These are phyloP conservation scores for Teratosphaeria destructans DNA, from an alignment of 2,329 filamentous ascomycete genomes.

Conservation along the genomic window DNA sequence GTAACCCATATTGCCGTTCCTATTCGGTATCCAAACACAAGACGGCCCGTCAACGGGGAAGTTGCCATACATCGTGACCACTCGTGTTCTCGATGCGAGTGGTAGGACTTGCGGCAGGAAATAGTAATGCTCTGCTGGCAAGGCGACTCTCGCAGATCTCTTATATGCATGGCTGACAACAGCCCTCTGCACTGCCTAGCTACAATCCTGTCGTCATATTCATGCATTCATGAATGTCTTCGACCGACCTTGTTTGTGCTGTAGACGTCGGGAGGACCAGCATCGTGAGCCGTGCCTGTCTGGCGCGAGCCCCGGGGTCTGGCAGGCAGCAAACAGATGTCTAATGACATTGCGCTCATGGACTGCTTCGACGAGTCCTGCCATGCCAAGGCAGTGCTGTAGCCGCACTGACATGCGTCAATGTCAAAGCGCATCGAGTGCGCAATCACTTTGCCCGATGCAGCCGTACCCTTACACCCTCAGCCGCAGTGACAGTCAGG, in stretches of 20 bases:
- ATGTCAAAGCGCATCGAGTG: neutral
- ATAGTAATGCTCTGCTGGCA: neutral
- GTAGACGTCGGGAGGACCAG: neutral
- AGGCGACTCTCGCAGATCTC: neutral
- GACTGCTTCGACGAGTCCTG: neutral
- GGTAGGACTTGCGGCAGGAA: neutral
- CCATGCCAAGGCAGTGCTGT: neutral
- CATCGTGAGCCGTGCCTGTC: neutral
- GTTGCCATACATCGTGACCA: neutral
- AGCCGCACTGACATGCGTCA: neutral
- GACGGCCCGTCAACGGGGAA: neutral
- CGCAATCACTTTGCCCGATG: neutral
- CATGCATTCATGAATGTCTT: neutral
- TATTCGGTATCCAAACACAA: neutral
- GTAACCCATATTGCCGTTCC: neutral
- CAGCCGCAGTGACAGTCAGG: conserved; percentile 15
- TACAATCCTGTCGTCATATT: neutral
- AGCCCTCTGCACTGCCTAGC: neutral
- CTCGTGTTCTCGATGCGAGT: neutral
- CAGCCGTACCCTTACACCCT: conserved; percentile 15
- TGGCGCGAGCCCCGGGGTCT: neutral
- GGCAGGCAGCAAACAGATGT: neutral
- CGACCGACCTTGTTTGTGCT: neutral
- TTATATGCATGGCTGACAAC: neutral
- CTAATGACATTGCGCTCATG: neutral